Evolutionary conservation across 768 basidiomycete species (phyloP), one percentile per base, ranked within the genome.

Genomic region (Exidia glandulosa): DNA sequence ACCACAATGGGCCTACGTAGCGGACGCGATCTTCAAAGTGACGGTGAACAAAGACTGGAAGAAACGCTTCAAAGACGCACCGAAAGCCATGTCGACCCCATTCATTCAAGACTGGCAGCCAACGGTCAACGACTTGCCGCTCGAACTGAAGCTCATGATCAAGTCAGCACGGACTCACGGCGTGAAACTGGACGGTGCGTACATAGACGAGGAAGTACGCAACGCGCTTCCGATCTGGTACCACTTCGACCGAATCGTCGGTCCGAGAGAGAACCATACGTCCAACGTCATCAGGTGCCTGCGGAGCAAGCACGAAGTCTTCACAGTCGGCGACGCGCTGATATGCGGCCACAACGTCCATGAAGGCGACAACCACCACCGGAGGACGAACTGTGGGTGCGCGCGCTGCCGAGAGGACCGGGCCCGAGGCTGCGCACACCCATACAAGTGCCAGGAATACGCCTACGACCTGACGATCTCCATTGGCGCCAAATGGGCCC

Each of bases 1-100:
- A 3, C 68, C 73, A 10, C n/a, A 58, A 10, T 74, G 74, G 74
- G 66, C 71, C 0, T 14, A 32, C 0, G 41, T 74, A 0, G 70
- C 69, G 16, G 70, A 75, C 58, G 64, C 9, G 25, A 48, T 48
- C 7, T 27, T 48, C 14, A 48, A 48, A n/a, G 9, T 6, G 9
- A 48, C 47, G 9, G 25, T 36, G 7, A 36, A 36, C 34, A 7
- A 48, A 48, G 19, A 9, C 47, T 48, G 47, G 47, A 9, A n/a
- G 9, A n/a, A 23, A 9, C 19, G 25, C 47, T n/a, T 16, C n/a
- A 23, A 7, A 9, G 47, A 23, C 9, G 47, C 6, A 23, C 14
- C 14, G 6, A 23, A 16, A n/a, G 47, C 14, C 9, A 48, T 48
- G 25, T 27, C 23, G 9, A 48, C 9, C 47, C 14, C 9, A 7